phyloP scores from a whole-genome alignment of 345 rosid genomes.

The Gossypium thurberi region DNA sequence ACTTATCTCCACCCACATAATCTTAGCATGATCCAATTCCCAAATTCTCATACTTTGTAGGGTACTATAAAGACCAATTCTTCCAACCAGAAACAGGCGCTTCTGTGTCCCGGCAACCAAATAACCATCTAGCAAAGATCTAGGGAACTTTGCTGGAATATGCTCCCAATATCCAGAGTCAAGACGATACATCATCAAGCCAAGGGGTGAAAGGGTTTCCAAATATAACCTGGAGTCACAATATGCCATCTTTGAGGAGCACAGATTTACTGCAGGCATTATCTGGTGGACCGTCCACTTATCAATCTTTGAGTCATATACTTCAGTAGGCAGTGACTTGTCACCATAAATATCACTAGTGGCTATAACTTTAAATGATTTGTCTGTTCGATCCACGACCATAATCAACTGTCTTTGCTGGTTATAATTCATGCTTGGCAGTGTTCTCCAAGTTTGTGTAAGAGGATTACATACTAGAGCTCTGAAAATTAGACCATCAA shows the following conservation, averaged over 20 bases:
- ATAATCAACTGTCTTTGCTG: constrained; percentile 84
- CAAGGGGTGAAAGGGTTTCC: constrained; percentile 94
- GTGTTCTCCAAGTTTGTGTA: constrained; percentile 71
- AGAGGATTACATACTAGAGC: constrained; percentile 86
- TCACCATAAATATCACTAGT: constrained; percentile 83
- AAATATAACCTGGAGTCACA: constrained; percentile 30
- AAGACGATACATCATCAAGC: constrained; percentile 84
- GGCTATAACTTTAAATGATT: constrained; percentile 84
- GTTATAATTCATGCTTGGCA: constrained; percentile 81
- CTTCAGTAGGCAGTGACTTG: constrained; percentile 86
- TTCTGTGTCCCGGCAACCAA: constrained; percentile 91
- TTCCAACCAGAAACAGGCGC: constrained; percentile 83
- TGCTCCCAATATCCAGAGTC: constrained; percentile 41
- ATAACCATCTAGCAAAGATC: constrained; percentile 88
- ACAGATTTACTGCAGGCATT: constrained; percentile 92
- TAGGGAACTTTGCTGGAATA: constrained; percentile 76
- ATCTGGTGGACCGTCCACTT: constrained; percentile 75
- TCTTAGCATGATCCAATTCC: constrained; percentile 84
- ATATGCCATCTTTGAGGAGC: constrained; percentile 93
- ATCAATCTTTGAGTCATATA: constrained; percentile 76
- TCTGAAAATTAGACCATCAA: constrained; percentile 72
- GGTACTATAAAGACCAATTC: constrained; percentile 92
- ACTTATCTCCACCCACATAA: constrained; percentile 83
- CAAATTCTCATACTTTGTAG: constrained; percentile 94
- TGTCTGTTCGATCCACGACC: constrained; percentile 71